Evolutionary conservation across 2,329 filamentous ascomycete genomes (phyloP), one percentile per base, ranked within the genome.

Genomic region (Orbilia oligospora): DNA sequence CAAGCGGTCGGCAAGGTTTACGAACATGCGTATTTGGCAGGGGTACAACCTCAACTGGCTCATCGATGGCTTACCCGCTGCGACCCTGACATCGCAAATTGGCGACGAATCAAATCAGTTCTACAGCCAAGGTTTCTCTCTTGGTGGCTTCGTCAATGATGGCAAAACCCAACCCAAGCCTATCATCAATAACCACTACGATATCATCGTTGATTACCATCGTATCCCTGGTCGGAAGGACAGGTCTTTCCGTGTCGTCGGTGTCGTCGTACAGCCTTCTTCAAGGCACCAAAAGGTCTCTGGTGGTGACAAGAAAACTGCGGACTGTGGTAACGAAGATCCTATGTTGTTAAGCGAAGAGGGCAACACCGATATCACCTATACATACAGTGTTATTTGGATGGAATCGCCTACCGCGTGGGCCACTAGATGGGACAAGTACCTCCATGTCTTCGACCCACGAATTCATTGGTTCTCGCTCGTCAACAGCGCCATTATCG

Each of bases 401-500:
- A 89, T 88, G 72, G 89, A 90, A 81, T 97, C 94, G 0, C 83
- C 88, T 0, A 98, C 94, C 0, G 93, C 92, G 0, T 99, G 97
- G 91, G 96, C 96, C 30, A 99, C 96, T 12, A 90, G 96, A 80
- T 99, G 96, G 96, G 96, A 99, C 87, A 98, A 97, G 85, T 98
- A 98, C 84, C 88, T 99, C 41, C 95, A 98, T 83, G 95, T 99
- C 33, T 97, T 94, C 83, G 94, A 98, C 84, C 94, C 96, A 66
- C 97, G 96, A 87, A 98, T 99, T 82, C 96, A 99, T 85, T 99
- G 96, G 96, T 97, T 98, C 87, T 97, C 94, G 76, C 90, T 99
- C 63, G 92, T 98, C 85, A 97, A 97, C 85, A 97, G 94, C 41
- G 93, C 96, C 63, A 91, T 98, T 53, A 97, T 99, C 80, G 94